Conservation (phyloP, 768 basidiomycete genomes). For the Russula abietina region DNA sequence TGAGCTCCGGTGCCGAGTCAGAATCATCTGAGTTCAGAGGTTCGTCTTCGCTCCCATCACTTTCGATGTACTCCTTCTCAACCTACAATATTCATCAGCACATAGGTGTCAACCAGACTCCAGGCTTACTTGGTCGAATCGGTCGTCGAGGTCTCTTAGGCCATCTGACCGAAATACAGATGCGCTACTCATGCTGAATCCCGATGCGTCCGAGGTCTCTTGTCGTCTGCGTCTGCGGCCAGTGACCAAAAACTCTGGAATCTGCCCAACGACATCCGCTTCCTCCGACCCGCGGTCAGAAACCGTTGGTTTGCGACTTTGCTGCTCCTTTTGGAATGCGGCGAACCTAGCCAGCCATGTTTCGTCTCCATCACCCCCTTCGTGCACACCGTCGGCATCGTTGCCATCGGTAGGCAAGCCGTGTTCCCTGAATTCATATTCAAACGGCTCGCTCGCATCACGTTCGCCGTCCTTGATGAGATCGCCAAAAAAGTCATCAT, state of each 20-base stretch:
- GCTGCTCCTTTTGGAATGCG: slow-evolving; percentile 57
- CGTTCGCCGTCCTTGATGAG: slow-evolving; percentile 69
- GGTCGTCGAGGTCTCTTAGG: slow-evolving; percentile 81
- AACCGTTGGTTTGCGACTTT: slow-evolving; percentile 24
- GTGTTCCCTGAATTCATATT: slow-evolving; percentile 63
- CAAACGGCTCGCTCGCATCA: slow-evolving; percentile 49
- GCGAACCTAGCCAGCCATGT: slow-evolving; percentile 79
- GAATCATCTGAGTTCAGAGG: slow-evolving; percentile 38
- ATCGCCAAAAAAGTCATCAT: slow-evolving; percentile 72
- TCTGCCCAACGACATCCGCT: slow-evolving; percentile 72
- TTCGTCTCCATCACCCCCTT: slow-evolving; percentile 33
- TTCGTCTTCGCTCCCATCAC: slow-evolving; percentile 46
- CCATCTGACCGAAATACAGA: slow-evolving; percentile 93
- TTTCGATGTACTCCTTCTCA: slow-evolving; percentile 67
- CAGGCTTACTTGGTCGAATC: slow-evolving; percentile 78
- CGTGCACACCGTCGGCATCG: slow-evolving; percentile 29
- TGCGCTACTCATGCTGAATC: slow-evolving; percentile 96
- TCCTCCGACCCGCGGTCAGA: slow-evolving; percentile 60
- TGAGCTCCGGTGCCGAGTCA: slow-evolving; percentile 65
- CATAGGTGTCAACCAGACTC: background rate
- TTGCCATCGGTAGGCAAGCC: slow-evolving; percentile 34
- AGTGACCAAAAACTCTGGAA: slow-evolving; percentile 72
- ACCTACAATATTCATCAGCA: slow-evolving; percentile 47
- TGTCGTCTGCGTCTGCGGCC: slow-evolving; percentile 71
- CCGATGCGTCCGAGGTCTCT: slow-evolving; percentile 79